Evolutionary conservation across 805 yeast species (phyloP), one percentile per base, ranked within the genome.

Genomic region (Wickerhamiella bombiphila): DNA sequence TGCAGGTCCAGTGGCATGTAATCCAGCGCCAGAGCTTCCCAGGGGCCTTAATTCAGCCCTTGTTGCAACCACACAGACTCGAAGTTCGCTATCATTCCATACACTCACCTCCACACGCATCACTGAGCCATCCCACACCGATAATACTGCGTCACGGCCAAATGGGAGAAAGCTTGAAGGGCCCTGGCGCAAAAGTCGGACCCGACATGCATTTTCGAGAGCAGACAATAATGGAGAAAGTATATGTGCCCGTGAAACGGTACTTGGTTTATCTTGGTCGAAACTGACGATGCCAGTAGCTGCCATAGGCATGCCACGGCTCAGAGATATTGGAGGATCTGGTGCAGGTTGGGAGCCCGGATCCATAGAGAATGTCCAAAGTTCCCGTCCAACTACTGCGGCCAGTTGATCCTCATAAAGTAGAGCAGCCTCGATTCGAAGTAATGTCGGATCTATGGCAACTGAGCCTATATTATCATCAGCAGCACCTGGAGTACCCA

Each of bases 151-250:
- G n/a, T n/a, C n/a, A 9, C 30, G 2, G 14, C 50, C 50, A 29
- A 47, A 47, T 15, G 47, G 46, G 31, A 42, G 45, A 31, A 39
- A 40, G 21, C 40, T 40, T 2, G 19, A 36, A 3, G 14, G 35
- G 22, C 48, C 46, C 16, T 39, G 28, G 5, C 24, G 29, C 14
- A 42, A 18, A 28, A 50, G 35, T 2, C 46, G 37, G 20, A 42
- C 48, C 21, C 45, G 25, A 15, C 42, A 31, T 5, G 31, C n/a
- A 30, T 36, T 22, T 30, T 43, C 46, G 6, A 50, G 34, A 9
- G 53, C 52, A 1, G 45, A 34, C 16, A 47, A 39, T 14, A 45
- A 38, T 9, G 47, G 45, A 3, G 51, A 45, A 31, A 45, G 33
- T n/a, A n/a, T n/a, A n/a, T n/a, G n/a, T n/a, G n/a, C n/a, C n/a